Conservation (phyloP, 306 rosid genomes). For the Cicer arietinum region DNA sequence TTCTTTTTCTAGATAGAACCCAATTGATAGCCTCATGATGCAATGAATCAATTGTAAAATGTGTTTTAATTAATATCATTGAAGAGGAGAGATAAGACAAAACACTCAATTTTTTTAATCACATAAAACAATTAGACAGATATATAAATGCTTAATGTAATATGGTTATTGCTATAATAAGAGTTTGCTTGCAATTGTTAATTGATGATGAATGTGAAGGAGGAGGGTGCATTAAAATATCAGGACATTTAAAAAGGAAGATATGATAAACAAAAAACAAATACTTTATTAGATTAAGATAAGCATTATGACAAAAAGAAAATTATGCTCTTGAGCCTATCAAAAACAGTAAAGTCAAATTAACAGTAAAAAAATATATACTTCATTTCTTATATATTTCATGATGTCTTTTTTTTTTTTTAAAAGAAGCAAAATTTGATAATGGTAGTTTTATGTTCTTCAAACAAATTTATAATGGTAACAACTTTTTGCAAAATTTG, state of each 20-base stretch:
- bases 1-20: slow-evolving; percentile 41
- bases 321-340: slow-evolving; percentile 34
- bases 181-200: slow-evolving; percentile 37
- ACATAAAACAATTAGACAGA: neutral
- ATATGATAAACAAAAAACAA: slow-evolving; percentile 23
- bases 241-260: slow-evolving; percentile 18
- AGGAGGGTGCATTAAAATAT: slow-evolving; percentile 37
- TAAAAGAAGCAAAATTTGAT: neutral
- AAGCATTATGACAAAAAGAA: slow-evolving; percentile 37
- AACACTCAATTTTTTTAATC: neutral
- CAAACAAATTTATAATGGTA: neutral
- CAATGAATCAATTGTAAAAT: slow-evolving; percentile 25
- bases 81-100: neutral
- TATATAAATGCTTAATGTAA: slow-evolving; percentile 12
- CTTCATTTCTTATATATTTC: neutral
- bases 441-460: neutral
- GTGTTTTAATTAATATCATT: neutral
- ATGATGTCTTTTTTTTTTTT: neutral
- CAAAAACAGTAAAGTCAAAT: slow-evolving; percentile 45
- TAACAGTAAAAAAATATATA: slow-evolving; percentile 22
- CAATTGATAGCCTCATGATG: slow-evolving; percentile 5
- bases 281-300: slow-evolving; percentile 34
- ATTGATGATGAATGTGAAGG: slow-evolving; percentile 30
- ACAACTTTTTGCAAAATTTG: neutral
- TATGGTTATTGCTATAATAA: neutral